Base-by-base conservation (phyloP, 345 rosid species). In the Salix viminalis region DNA sequence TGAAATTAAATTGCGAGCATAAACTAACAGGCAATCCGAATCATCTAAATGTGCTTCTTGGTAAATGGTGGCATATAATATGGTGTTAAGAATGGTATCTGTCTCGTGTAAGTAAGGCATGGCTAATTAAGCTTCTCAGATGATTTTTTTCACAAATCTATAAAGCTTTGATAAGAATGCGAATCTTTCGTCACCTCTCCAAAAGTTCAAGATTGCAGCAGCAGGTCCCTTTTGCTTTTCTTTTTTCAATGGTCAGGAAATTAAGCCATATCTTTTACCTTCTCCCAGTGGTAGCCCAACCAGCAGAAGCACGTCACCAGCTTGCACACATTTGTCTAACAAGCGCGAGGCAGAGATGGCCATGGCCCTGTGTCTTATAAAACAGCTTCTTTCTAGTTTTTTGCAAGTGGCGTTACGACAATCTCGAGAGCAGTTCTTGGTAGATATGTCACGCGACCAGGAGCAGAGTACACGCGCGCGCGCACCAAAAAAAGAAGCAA, bases 221-320 rank as follows among this genome's bases (percentile, higher is more conserved):
- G 30, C 58, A 11, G 52, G 30, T 52, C 60, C 39, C 46, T 21
- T 37, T 48, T 8, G 28, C 67, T 66, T 65, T 44, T 48, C 32
- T 72, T 19, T 65, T n/a, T 72, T 41, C 26, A 78, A 78, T 72
- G 56, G 76, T 52, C 66, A 78, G 7, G 67, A 70, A 65, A 24
- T 24, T 24, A 24, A 70, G 65, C 21, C 12, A 21, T 34, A 44
- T 32, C 64, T 52, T 42, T 67, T 54, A 24, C 36, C 39, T 64
- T 41, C 34, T 28, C 58, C 58, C 16, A 16, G 44, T 8, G 46
- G 48, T 16, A 16, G 36, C 52, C 39, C 32, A 18, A 34, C 71
- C 56, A 52, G 9, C 11, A 30, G 48, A 67, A 16, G 65, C 54
- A 75, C n/a, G 39, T 28, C 39, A 30, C 41, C 4, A 65, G 34